These are phyloP conservation scores for Chaetomium olivaceum DNA, from an alignment of 2,329 filamentous ascomycete species.

Conservation along the genomic window DNA sequence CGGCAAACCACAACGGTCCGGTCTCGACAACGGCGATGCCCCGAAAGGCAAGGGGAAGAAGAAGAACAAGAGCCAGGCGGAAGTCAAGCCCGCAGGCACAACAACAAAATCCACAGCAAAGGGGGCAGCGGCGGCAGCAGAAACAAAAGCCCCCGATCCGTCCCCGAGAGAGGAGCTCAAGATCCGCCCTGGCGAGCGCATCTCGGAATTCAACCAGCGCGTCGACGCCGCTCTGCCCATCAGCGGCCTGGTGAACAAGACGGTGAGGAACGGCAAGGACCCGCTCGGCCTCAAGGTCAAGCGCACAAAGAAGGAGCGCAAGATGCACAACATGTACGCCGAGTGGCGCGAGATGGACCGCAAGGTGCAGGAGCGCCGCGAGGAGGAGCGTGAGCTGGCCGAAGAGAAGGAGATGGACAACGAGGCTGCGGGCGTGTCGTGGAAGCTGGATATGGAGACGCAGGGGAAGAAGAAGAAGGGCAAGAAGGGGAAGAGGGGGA, in stretches of 20 bases:
- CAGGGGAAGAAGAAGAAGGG: constrained; percentile 49
- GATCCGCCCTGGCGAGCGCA: constrained; percentile 79
- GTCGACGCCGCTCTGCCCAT: constrained; percentile 85
- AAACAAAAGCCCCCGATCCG: constrained; percentile 13
- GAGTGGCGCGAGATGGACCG: constrained; percentile 71
- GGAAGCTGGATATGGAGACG: constrained; percentile 48
- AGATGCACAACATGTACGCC: constrained; percentile 76
- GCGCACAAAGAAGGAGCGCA: constrained; percentile 80
- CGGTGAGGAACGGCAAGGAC: constrained; percentile 61
- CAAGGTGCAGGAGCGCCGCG: constrained; percentile 62
- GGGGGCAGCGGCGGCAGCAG: constrained; percentile 29
- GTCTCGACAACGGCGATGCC: constrained; percentile 68
- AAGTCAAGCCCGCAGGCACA: constrained; percentile 19
- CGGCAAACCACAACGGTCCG: constrained; percentile 60
- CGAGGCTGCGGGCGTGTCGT: constrained; percentile 50
- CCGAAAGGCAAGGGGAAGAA: constrained; percentile 39
- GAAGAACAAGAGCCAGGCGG: constrained; percentile 33
- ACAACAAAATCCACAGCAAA: constrained; percentile 21
- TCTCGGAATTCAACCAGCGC: constrained; percentile 80
- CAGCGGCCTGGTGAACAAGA: constrained; percentile 65
- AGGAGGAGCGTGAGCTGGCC: constrained; percentile 65
- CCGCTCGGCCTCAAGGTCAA: constrained; percentile 65
- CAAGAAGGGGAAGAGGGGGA: constrained; percentile 42
- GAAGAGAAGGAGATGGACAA: constrained; percentile 62
- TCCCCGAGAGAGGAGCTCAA: constrained; percentile 26